Base-by-base conservation (phyloP, 441 rosid genomes). In the Erodium trifolium region DNA sequence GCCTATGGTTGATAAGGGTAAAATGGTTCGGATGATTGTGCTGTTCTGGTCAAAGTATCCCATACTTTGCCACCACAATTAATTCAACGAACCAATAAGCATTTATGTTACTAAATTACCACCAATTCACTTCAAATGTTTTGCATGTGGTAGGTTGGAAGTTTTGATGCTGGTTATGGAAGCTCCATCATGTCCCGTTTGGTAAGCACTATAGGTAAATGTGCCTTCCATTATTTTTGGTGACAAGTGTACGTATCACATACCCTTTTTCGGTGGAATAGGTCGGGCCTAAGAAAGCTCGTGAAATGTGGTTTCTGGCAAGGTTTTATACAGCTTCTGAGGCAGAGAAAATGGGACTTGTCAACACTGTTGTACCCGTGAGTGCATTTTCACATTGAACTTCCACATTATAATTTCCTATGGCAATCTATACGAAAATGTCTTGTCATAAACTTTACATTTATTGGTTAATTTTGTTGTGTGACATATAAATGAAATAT, bases 111-210 rank as follows among this genome's bases (percentile, higher is more conserved):
- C 41, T 49, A 13, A 17, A 1, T 31, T 31, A 31, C 34, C 34
- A 31, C 18, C 60, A 5, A 29, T 27, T 73, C 14, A 16, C 18
- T 31, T 60, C 23, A 57, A 31, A 55, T 12, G 67, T 34, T 5
- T n/a, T 64, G 5, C 11, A 41, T 63, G 39, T 67, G 65, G 14
- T 80, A 93, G 96, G 98, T 91, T 65, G 98, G 97, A 76, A 93
- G 98, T 81, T 93, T 93, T 77, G 98, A 93, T 82, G 94, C 96
- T 71, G 97, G 97, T 71, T 93, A 93, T 69, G 98, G 98, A 73
- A 88, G 98, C 75, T 89, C 98, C 39, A 83, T 91, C 72, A 93
- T 91, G 96, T 88, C 98, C 68, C 93, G 97, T 68, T 82, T 93
- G 91, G 98, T 91, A 82, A 82, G 84, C 12, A 68, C 34, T 35